These are phyloP conservation scores for Sugiyamaella lignohabitans DNA, from an alignment of 805 yeast genomes.

Conservation along the genomic window DNA sequence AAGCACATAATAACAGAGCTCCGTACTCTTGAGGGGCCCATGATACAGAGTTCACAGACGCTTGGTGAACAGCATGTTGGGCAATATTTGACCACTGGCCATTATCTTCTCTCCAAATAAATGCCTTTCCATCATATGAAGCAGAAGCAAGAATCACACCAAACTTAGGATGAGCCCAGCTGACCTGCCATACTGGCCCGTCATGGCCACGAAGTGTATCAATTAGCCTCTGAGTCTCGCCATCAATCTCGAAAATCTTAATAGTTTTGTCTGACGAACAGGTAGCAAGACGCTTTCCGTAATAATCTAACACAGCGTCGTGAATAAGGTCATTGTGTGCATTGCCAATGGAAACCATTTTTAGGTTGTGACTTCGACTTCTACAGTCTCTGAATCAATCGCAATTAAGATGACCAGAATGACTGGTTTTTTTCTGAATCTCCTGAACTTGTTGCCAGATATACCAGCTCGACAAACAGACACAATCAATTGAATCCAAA, in stretches of 20 bases:
- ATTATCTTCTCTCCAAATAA: constrained; percentile 92
- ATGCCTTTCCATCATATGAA: constrained; percentile 89
- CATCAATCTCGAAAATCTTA: constrained; percentile 90
- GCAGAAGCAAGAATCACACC: constrained; percentile 93
- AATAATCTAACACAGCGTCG: constrained; percentile 95
- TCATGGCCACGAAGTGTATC: constrained; percentile 91
- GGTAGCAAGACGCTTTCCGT: constrained; percentile 92
- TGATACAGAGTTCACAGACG: constrained; percentile 85
- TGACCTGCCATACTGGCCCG: constrained; percentile 98
- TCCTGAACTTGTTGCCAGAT: too few species aligned
- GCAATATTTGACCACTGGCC: constrained; percentile 79
- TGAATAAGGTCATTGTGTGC: constrained; percentile 92
- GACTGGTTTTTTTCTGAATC: too few species aligned
- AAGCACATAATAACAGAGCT: constrained; percentile 80
- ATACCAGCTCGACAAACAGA: too few species aligned
- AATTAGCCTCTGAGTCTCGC: constrained; percentile 69
- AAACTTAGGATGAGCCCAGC: constrained; percentile 98
- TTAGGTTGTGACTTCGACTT: too few species aligned
- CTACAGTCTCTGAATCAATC: too few species aligned
- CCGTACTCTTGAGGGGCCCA: constrained; percentile 99
- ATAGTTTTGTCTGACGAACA: constrained; percentile 84
- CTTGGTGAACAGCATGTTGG: constrained; percentile 82
- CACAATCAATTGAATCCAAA: too few species aligned
- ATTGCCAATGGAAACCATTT: constrained; percentile 73
- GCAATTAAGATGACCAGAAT: too few species aligned